Evolutionary conservation across 1,284 basidiomycete genomes (phyloP).

Genomic region (Ceratobasidium sp.): DNA sequence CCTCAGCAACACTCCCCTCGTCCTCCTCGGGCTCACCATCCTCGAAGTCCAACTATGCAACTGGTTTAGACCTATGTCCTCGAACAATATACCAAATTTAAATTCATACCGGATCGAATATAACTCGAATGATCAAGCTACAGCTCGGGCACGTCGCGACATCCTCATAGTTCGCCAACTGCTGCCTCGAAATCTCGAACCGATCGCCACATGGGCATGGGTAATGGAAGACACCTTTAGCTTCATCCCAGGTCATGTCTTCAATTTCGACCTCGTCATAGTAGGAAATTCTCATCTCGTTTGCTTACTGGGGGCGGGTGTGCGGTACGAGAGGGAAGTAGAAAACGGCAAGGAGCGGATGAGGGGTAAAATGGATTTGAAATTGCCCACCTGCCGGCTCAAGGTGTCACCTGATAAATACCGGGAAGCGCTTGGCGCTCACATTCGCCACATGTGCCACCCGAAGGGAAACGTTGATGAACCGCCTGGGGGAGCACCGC

Average conservation of each 20-base stretch:
- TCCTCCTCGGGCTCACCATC: slow-evolving; percentile 62
- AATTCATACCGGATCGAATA: slow-evolving; percentile 96
- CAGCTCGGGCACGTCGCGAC: slow-evolving; percentile 98
- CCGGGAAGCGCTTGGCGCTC: too few relatives aligned
- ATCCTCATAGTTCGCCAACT: slow-evolving; percentile 93
- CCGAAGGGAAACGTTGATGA: too few relatives aligned
- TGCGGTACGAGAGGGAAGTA: background rate
- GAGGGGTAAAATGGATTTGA: too few relatives aligned
- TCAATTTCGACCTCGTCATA: slow-evolving; percentile 97
- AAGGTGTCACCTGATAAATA: too few relatives aligned
- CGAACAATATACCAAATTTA: background rate
- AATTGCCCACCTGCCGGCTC: too few relatives aligned
- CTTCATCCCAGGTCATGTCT: slow-evolving; percentile 93
- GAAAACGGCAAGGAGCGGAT: too few relatives aligned
- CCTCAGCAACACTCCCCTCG: slow-evolving; percentile 59
- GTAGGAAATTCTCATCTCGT: slow-evolving; percentile 58
- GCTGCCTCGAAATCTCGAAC: slow-evolving; percentile 93
- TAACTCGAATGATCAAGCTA: slow-evolving; percentile 91
- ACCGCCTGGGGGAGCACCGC: too few relatives aligned
- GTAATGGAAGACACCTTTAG: slow-evolving; percentile 89
- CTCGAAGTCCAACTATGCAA: slow-evolving; percentile 56
- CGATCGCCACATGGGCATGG: slow-evolving; percentile 99
- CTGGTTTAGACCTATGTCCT: background rate
- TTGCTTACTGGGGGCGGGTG: background rate
- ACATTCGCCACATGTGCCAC: too few relatives aligned